Base-by-base conservation (phyloP, 2,329 filamentous ascomycete genomes). In the Aaosphaeria pasadenensis region DNA sequence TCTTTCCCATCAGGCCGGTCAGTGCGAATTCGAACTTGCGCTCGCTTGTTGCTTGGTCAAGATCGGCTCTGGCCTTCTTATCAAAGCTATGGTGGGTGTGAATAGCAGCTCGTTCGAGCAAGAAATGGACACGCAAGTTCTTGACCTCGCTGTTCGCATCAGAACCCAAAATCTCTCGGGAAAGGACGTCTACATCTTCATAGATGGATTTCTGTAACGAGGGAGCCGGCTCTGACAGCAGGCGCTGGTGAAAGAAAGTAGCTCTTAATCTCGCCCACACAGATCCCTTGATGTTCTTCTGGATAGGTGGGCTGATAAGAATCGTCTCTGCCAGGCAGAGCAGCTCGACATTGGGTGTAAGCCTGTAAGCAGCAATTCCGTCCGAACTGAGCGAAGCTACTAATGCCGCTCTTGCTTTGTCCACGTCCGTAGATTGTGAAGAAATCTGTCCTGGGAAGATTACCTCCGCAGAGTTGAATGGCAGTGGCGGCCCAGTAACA, bases 1-100 rank as follows among this genome's bases (percentile, higher is more conserved):
- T 77, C 72, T 91, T 97, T 11, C 94, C 94, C 56, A 99, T 71
- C 24, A 89, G 83, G 35, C 94, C 94, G 0, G 90, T 95, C 47
- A 99, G 69, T 0, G 85, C 87, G 69, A 95, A 97, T 13, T 83
- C 77, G 49, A 99, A 89, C 0, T 82, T 80, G n/a, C 85, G 86
- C 33, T 82, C 72, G 40, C 74, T 72, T 0, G 85, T 81, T 0
- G 91, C 91, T 48, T 81, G 74, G 28, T 85, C 78, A 5, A 99
- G 73, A 52, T 88, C 85, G 42, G 84, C 78, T 52, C 81, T 80
- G 0, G 92, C 91, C 60, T 87, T 86, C 39, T 79, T 80, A 60
- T 96, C 89, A 39, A 88, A 80, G 1, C 91, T 90, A 56, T 96
- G 86, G 63, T 95, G 83, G 28, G 91, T 90, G 66, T 92, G 85